Conservation (phyloP, 768 basidiomycete species). For the Leccinum boreale region DNA sequence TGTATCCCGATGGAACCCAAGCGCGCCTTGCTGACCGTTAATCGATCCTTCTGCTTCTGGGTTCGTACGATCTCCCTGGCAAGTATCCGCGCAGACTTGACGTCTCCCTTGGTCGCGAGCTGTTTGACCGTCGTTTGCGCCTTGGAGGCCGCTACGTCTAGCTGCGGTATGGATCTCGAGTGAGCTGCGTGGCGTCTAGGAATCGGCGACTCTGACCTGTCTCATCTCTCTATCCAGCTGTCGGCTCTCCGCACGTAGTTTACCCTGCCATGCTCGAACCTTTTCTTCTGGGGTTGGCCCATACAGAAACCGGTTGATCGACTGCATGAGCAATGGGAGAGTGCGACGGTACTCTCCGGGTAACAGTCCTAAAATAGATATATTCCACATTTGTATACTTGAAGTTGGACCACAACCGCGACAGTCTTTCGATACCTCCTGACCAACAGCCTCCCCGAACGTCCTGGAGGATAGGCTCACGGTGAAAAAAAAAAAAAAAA, state of each 20-base stretch:
- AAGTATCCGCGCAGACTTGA: conserved; percentile 88
- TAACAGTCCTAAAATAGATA: conserved; percentile 13
- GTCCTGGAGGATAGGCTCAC: not conserved
- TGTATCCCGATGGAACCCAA: conserved; percentile 89
- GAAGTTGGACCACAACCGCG: not conserved
- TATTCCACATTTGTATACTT: conserved; percentile 7
- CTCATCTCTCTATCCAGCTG: conserved; percentile 91
- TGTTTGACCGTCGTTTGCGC: conserved; percentile 79
- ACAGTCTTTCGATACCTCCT: too few relatives aligned
- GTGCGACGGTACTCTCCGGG: not conserved
- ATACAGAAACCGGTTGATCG: conserved; percentile 91
- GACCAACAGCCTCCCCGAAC: too few relatives aligned
- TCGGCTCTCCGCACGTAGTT: conserved; percentile 78
- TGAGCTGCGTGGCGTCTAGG: conserved; percentile 9
- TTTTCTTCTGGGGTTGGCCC: conserved; percentile 96
- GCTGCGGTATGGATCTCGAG: conserved; percentile 40
- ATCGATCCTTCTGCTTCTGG: conserved; percentile 88
- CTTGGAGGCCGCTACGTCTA: conserved; percentile 80
- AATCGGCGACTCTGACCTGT: conserved; percentile 60
- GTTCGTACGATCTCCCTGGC: conserved; percentile 94
- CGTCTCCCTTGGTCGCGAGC: conserved; percentile 86
- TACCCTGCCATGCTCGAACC: conserved; percentile 87
- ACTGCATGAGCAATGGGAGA: conserved; percentile 53
- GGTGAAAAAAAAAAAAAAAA: not conserved
- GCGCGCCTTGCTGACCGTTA: conserved; percentile 90